phyloP scores from a whole-genome alignment of 2,329 filamentous ascomycete species.

The Proliferodiscus dingleyae region DNA sequence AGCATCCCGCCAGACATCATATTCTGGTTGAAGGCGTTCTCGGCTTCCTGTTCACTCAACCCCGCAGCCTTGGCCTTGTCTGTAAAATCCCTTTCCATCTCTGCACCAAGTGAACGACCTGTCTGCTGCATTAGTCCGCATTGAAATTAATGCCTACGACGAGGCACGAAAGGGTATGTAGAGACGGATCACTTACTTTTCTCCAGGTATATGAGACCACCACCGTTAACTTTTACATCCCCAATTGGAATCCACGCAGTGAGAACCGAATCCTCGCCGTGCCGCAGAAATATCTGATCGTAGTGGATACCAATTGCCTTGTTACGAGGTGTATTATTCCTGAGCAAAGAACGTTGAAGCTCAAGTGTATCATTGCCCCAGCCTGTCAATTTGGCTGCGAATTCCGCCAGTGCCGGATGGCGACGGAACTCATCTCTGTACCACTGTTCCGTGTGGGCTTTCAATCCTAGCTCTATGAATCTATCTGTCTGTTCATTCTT shows the following conservation, averaged over 20 bases:
- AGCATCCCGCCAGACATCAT: conserved; percentile 54
- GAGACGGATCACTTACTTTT: conserved; percentile 33
- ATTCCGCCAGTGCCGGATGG: conserved; percentile 44
- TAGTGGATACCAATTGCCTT: conserved; percentile 50
- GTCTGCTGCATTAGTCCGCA: not conserved
- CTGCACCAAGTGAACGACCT: conserved; percentile 36
- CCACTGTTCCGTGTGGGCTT: conserved; percentile 49
- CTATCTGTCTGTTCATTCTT: conserved; percentile 18
- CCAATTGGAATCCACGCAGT: conserved; percentile 50
- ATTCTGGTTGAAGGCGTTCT: conserved; percentile 50
- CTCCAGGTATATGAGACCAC: conserved; percentile 56
- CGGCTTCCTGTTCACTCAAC: conserved; percentile 47
- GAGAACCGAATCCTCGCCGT: conserved; percentile 43
- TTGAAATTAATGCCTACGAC: too few relatives aligned
- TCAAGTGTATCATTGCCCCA: conserved; percentile 51
- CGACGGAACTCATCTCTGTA: conserved; percentile 47
- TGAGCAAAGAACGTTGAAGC: conserved; percentile 44
- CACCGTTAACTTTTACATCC: conserved; percentile 47
- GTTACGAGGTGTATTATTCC: conserved; percentile 45
- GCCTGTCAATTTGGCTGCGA: conserved; percentile 46
- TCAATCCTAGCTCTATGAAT: conserved; percentile 47
- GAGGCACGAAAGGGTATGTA: too few relatives aligned
- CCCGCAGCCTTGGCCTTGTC: conserved; percentile 43
- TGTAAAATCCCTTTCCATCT: conserved; percentile 47
- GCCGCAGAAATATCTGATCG: conserved; percentile 47